Conservation (phyloP, 768 basidiomycete species). For the Lentinula guzmanii region DNA sequence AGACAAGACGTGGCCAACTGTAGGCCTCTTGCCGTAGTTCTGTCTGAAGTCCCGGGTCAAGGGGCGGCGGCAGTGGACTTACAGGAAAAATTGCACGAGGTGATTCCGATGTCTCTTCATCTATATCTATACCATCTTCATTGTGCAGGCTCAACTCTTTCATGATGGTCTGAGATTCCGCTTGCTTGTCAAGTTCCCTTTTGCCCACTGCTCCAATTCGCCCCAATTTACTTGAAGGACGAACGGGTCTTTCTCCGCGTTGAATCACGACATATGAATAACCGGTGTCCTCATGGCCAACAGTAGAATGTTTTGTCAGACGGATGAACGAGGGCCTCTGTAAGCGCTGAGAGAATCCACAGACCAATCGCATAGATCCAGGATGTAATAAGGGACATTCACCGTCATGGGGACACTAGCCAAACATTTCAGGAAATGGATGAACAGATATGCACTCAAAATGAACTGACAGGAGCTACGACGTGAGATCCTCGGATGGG, state of each 20-base stretch:
- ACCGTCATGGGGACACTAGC: conserved; percentile 86
- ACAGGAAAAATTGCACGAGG: conserved; percentile 4
- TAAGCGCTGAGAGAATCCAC: conserved; percentile 83
- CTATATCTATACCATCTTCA: conserved; percentile 17
- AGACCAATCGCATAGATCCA: conserved; percentile 50
- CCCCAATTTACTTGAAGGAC: conserved; percentile 32
- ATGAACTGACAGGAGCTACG: conserved; percentile 72
- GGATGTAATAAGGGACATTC: conserved; percentile 70
- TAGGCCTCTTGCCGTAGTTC: conserved; percentile 71
- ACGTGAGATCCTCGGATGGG: conserved; percentile 63
- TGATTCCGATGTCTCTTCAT: neutral
- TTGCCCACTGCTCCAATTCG: conserved; percentile 49
- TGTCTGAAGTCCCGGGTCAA: conserved; percentile 29
- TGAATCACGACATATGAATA: conserved; percentile 91
- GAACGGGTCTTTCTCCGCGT: conserved; percentile 63
- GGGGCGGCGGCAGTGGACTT: neutral
- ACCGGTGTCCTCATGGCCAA: conserved; percentile 80
- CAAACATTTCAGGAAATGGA: conserved; percentile 6
- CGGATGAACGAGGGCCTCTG: conserved; percentile 84
- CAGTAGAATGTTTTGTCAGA: conserved; percentile 78
- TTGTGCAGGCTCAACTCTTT: conserved; percentile 37
- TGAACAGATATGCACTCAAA: conserved; percentile 6
- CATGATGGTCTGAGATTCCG: conserved; percentile 18
- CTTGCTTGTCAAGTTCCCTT: conserved; percentile 32
- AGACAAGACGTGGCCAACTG: conserved; percentile 85